A percentile compares a stretch with the other conserved stretches of the same genome.
Evolutionary conservation across 352 stramenopile species (phyloP).

Genomic region (Phytophthora pinifolia): DNA sequence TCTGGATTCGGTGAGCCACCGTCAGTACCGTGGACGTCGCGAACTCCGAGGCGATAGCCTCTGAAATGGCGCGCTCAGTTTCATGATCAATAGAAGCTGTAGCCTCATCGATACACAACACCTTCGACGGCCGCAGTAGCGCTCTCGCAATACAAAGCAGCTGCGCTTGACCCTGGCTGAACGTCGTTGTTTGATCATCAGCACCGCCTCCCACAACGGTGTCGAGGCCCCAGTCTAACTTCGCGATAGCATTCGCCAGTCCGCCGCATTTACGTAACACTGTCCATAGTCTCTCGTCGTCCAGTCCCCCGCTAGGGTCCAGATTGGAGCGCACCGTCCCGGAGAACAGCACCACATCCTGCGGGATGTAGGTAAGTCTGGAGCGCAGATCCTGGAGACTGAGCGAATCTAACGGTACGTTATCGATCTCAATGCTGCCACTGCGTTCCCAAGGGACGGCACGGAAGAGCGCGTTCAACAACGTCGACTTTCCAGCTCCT

Average conservation of each 20-base stretch:
- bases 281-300: slow-evolving; percentile 64
- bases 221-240: slow-evolving; percentile 52
- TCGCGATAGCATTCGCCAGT: slow-evolving; percentile 45
- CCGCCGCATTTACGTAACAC: slow-evolving; percentile 46
- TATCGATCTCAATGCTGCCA: slow-evolving; percentile 73
- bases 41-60: slow-evolving; percentile 94
- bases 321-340: slow-evolving; percentile 87
- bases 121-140: slow-evolving; percentile 88
- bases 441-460: slow-evolving; percentile 48
- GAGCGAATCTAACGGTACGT: slow-evolving; percentile 59
- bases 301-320: slow-evolving; percentile 48
- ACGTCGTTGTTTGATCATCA: slow-evolving; percentile 39
- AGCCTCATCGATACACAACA: slow-evolving; percentile 93
- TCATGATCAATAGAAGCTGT: slow-evolving; percentile 90
- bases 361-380: slow-evolving; percentile 80
- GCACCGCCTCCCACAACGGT: slow-evolving; percentile 39
- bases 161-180: slow-evolving; percentile 80
- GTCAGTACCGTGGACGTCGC: slow-evolving; percentile 94
- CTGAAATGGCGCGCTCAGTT: slow-evolving; percentile 79
- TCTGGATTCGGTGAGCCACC: slow-evolving; percentile 97
- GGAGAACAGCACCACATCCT: slow-evolving; percentile 80
- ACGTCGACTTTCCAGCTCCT: slow-evolving; percentile 89
- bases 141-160: slow-evolving; percentile 77
- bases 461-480: slow-evolving; percentile 85
- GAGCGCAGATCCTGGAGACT: slow-evolving; percentile 65